These are phyloP conservation scores for Biscutella auriculata DNA, from an alignment of 441 rosid genomes.

Conservation along the genomic window DNA sequence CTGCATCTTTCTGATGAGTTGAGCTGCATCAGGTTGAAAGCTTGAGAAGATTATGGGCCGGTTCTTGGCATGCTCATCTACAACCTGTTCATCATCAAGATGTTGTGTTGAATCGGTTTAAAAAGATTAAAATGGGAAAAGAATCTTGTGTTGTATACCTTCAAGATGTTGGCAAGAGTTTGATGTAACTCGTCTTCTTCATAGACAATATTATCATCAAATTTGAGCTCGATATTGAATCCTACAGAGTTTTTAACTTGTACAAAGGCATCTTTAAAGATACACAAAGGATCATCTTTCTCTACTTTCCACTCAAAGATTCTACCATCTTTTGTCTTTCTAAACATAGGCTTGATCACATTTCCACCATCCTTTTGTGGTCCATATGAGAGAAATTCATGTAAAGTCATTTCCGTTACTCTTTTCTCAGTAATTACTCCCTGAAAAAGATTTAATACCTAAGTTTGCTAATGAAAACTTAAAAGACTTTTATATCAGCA, in stretches of 20 bases:
- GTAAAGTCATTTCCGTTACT: constrained; percentile 33
- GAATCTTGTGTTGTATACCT: constrained; percentile 19
- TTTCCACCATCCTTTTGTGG: constrained; percentile 28
- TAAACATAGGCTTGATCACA: constrained; percentile 35
- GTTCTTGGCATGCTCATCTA: constrained; percentile 24
- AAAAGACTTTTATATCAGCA: not conserved
- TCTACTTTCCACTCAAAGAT: constrained; percentile 45
- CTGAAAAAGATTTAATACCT: constrained; percentile 16
- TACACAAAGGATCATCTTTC: constrained; percentile 40
- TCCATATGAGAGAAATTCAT: constrained; percentile 43
- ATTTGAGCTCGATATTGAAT: constrained; percentile 48
- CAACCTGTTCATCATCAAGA: too few relatives aligned
- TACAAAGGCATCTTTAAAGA: constrained; percentile 33
- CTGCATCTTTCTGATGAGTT: constrained; percentile 34
- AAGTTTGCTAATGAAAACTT: not conserved
- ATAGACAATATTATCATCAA: constrained; percentile 37
- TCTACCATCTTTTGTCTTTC: constrained; percentile 46
- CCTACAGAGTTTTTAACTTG: constrained; percentile 29
- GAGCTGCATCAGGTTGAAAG: constrained; percentile 55
- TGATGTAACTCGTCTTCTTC: constrained; percentile 27
- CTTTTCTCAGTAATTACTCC: constrained; percentile 36
- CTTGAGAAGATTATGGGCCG: constrained; percentile 38
- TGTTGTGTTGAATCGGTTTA: too few relatives aligned
- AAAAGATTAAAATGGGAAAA: too few relatives aligned
- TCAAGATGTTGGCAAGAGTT: constrained; percentile 26